Evolutionary conservation across 805 yeast species (phyloP).

Genomic region (Jamesozyma lodderae): DNA sequence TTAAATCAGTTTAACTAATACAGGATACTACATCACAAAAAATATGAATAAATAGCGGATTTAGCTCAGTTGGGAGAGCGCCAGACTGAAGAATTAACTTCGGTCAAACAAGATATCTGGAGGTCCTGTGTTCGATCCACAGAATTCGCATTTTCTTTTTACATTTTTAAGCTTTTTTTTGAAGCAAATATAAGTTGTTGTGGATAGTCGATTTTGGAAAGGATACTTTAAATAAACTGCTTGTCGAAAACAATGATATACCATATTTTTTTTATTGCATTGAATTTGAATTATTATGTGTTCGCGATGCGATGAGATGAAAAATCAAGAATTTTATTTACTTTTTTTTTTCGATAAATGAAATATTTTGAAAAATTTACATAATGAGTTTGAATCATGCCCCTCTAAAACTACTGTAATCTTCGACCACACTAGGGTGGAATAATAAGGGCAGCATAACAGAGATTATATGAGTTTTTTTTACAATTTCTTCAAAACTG

Average conservation of each 20-base stretch:
- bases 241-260: background rate
- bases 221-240: too few relatives aligned
- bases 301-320: too few relatives aligned
- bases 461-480: constrained; percentile 11
- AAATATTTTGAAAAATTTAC: too few relatives aligned
- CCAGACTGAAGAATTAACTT: constrained; percentile 32
- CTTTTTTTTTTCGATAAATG: too few relatives aligned
- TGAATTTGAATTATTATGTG: background rate
- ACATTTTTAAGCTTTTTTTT: background rate
- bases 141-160: constrained; percentile 45
- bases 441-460: too few relatives aligned
- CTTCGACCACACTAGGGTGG: too few relatives aligned
- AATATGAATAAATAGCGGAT: constrained; percentile 28
- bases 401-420: too few relatives aligned
- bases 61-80: constrained; percentile 40
- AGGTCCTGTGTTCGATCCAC: constrained; percentile 89
- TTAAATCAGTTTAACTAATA: too few relatives aligned
- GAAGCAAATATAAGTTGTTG: background rate
- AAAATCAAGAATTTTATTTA: too few relatives aligned
- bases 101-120: constrained; percentile 33
- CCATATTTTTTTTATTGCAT: background rate
- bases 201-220: background rate
- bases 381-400: too few relatives aligned
- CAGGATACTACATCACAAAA: too few relatives aligned
- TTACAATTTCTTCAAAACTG: constrained; percentile 11